Conservation (phyloP, 2,329 filamentous ascomycete genomes). For the Pseudophaeomoniella oleicola region DNA sequence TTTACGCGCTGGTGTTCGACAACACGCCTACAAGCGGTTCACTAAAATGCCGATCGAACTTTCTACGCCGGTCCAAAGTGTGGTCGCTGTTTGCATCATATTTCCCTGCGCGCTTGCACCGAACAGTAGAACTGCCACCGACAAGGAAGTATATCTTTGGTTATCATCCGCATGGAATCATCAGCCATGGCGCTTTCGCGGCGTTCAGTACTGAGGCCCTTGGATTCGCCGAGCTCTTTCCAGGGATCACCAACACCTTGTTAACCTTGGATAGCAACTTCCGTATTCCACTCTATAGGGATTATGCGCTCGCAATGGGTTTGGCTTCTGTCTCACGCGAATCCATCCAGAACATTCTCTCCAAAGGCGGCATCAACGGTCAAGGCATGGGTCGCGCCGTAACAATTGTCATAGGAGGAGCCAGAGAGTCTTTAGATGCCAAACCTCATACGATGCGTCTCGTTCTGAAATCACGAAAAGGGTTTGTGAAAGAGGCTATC, state of each 20-base stretch:
- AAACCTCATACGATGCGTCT: constrained; percentile 63
- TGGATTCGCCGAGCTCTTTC: constrained; percentile 75
- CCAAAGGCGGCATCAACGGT: constrained; percentile 57
- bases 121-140: constrained; percentile 62
- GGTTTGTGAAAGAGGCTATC: constrained; percentile 87
- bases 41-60: constrained; percentile 58
- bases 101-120: constrained; percentile 79
- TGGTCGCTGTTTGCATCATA: constrained; percentile 89
- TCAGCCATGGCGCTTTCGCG: constrained; percentile 87
- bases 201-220: constrained; percentile 84
- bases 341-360: constrained; percentile 78
- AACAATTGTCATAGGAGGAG: constrained; percentile 88
- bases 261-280: constrained; percentile 95
- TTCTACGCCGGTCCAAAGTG: constrained; percentile 55
- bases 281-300: constrained; percentile 79
- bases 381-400: constrained; percentile 91
- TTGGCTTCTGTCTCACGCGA: constrained; percentile 80
- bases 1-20: constrained; percentile 65
- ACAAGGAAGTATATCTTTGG: constrained; percentile 91
- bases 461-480: constrained; percentile 70
- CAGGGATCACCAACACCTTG: constrained; percentile 85
- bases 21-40: constrained; percentile 62
- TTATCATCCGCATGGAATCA: constrained; percentile 95
- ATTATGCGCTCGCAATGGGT: constrained; percentile 84
- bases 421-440: constrained; percentile 80